Conservation (phyloP, 2,329 filamentous ascomycete species). For the Calonectria pteridis region DNA sequence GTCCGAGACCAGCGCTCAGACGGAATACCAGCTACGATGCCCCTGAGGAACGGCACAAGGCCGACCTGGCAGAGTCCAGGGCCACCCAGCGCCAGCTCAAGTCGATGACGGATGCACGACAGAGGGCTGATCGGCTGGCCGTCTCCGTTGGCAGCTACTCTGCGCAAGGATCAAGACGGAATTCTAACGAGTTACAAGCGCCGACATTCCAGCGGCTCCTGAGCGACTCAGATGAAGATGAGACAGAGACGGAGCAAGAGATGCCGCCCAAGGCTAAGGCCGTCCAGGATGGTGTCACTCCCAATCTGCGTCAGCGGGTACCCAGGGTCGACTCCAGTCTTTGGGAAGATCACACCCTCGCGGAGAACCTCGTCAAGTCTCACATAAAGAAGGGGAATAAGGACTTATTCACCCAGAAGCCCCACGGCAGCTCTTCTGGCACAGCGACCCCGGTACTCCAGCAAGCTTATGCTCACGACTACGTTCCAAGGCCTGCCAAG, state of each 20-base stretch:
- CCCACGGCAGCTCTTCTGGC: slow-evolving; percentile 48
- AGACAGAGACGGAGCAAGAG: slow-evolving; percentile 39
- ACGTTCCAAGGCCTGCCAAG: slow-evolving; percentile 74
- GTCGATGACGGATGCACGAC: slow-evolving; percentile 56
- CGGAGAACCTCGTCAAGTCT: slow-evolving; percentile 52
- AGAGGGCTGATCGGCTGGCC: slow-evolving; percentile 55
- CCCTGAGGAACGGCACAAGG: slow-evolving; percentile 54
- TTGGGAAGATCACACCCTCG: slow-evolving; percentile 43
- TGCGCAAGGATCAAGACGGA: slow-evolving; percentile 52
- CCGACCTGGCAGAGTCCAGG: slow-evolving; percentile 54
- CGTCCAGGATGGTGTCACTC: slow-evolving; percentile 33
- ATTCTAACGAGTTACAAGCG: slow-evolving; percentile 48
- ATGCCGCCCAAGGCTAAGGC: slow-evolving; percentile 29
- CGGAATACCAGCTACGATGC: slow-evolving; percentile 59
- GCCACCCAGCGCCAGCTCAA: slow-evolving; percentile 53
- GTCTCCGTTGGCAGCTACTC: slow-evolving; percentile 55
- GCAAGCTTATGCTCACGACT: slow-evolving; percentile 65
- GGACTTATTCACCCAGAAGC: slow-evolving; percentile 48
- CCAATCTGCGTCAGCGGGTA: slow-evolving; percentile 40
- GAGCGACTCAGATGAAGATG: slow-evolving; percentile 47
- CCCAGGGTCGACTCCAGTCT: slow-evolving; percentile 34
- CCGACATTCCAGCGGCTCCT: slow-evolving; percentile 50
- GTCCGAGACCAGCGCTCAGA: slow-evolving; percentile 54
- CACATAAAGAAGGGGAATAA: slow-evolving; percentile 48
- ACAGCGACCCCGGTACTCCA: slow-evolving; percentile 56